Conservation (phyloP, 2,329 filamentous ascomycete genomes). For the Paraconiothyrium brasiliense region DNA sequence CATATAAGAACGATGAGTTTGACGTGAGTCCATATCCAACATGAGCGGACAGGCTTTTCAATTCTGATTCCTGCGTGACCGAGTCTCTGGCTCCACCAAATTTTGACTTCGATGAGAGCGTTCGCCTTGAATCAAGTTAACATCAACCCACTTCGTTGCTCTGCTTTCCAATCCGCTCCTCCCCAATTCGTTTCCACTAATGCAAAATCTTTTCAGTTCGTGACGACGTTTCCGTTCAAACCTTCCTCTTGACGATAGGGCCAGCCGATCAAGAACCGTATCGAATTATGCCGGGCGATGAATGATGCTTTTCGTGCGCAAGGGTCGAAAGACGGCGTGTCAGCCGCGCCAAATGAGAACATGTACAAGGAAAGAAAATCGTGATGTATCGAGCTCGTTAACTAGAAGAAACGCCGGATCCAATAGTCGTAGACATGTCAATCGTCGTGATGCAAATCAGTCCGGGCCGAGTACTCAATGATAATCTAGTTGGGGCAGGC, state of each 20-base stretch:
- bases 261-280: constrained; percentile 46
- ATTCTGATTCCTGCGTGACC: constrained; percentile 19
- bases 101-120: constrained; percentile 13
- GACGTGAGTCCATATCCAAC: constrained; percentile 14
- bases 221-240: constrained; percentile 46
- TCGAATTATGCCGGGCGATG: constrained; percentile 49
- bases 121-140: constrained; percentile 24
- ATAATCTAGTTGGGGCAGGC: constrained; percentile 82
- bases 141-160: constrained; percentile 43
- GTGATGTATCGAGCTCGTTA: constrained; percentile 45
- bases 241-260: constrained; percentile 46
- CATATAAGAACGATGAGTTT: neutral
- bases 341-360: constrained; percentile 51
- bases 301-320: constrained; percentile 48
- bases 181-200: constrained; percentile 45
- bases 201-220: constrained; percentile 44
- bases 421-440: constrained; percentile 28
- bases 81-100: constrained; percentile 14
- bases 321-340: constrained; percentile 49
- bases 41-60: constrained; percentile 14
- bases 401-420: constrained; percentile 37
- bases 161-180: constrained; percentile 43
- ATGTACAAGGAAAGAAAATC: constrained; percentile 52
- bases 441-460: constrained; percentile 38
- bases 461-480: constrained; percentile 44